These are phyloP conservation scores for Spinacia oleracea DNA, from an alignment of 179 eudicot genomes.

Conservation along the genomic window DNA sequence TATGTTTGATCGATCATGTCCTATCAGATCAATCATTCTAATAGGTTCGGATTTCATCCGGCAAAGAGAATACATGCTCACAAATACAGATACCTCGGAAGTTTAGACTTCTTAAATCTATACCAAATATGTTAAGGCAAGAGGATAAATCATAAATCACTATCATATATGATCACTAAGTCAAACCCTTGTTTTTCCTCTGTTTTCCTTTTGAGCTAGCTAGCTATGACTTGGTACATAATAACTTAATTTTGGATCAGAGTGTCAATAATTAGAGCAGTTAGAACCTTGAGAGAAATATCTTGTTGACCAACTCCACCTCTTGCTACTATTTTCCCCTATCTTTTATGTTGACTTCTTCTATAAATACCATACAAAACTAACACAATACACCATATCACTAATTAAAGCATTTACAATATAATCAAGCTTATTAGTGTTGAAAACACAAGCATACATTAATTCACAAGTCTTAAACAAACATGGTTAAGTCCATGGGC, in stretches of 20 bases:
- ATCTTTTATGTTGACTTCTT: conserved; percentile 6
- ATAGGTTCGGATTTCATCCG: too few relatives aligned
- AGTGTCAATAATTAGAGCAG: conserved; percentile 20
- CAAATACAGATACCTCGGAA: too few relatives aligned
- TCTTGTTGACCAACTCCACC: conserved; percentile 39
- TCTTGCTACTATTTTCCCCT: background rate
- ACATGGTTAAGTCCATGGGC: conserved; percentile 39
- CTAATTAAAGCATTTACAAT: background rate
- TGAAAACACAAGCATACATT: background rate
- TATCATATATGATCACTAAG: conserved; percentile 13
- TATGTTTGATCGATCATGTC: too few relatives aligned
- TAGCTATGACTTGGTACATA: conserved; percentile 8
- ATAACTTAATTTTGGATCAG: background rate
- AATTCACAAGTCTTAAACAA: too few relatives aligned
- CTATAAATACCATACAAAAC: conserved; percentile 24
- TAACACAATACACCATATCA: conserved; percentile 9
- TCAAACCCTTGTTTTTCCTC: background rate
- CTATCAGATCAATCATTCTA: too few relatives aligned
- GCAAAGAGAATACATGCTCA: too few relatives aligned
- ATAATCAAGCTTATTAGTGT: background rate
- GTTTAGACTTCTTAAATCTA: too few relatives aligned
- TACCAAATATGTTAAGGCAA: too few relatives aligned
- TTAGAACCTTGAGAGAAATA: conserved; percentile 16
- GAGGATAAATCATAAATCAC: too few relatives aligned
- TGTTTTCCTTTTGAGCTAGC: background rate